phyloP scores from a whole-genome alignment of 306 rosid genomes.

The Cucumis hystrix region DNA sequence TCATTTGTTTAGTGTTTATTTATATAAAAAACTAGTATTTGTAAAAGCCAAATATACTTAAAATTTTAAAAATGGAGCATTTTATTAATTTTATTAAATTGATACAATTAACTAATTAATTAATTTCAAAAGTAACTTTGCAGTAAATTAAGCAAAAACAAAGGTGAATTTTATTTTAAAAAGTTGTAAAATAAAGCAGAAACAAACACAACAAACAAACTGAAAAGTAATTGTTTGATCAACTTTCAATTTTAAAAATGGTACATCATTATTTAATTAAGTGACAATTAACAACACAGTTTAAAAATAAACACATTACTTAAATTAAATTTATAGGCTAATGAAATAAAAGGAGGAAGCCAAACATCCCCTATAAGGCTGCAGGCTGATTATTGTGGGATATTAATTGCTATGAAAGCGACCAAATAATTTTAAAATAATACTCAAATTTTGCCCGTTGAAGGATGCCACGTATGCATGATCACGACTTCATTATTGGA shows the following conservation, averaged over 20 bases:
- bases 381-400: neutral
- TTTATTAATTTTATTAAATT: no score
- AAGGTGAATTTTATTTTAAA: no score
- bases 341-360: neutral
- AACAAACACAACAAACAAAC: neutral
- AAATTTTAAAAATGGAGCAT: no score
- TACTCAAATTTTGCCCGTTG: neutral
- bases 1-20: no score
- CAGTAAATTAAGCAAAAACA: no score
- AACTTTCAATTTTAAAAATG: neutral
- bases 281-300: neutral
- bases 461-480: constrained; percentile 2
- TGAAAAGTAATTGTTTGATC: neutral
- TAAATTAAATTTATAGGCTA: neutral
- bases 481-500: neutral
- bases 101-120: no score
- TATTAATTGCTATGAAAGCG: neutral
- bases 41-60: no score
- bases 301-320: neutral
- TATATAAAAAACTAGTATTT: no score
- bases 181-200: no score
- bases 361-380: neutral
- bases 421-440: constrained; percentile 1
- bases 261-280: neutral
- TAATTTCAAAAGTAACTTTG: no score